Conservation (phyloP, 495 filamentous ascomycete genomes). For the Aspergillus campestris region DNA sequence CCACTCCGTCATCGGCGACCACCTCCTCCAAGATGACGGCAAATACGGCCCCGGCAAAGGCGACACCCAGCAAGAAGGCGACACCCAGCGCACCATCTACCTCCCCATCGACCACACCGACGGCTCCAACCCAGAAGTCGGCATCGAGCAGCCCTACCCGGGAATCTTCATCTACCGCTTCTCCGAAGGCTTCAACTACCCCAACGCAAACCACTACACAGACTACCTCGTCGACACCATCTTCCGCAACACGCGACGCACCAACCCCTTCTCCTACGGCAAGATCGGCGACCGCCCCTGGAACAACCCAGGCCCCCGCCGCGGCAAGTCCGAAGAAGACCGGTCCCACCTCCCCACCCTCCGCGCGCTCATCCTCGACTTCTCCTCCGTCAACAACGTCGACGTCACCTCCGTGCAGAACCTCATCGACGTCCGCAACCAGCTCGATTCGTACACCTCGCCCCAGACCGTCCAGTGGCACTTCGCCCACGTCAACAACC, state of each 20-base stretch:
- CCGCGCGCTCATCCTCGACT: constrained; percentile 90
- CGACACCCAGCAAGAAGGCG: constrained; percentile 20
- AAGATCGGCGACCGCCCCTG: constrained; percentile 81
- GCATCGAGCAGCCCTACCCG: constrained; percentile 72
- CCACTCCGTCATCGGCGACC: constrained; percentile 81
- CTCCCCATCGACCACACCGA: constrained; percentile 83
- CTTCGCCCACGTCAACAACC: constrained; percentile 88
- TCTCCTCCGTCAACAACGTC: constrained; percentile 92
- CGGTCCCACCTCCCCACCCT: constrained; percentile 59
- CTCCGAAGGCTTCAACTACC: constrained; percentile 93
- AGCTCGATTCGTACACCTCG: constrained; percentile 79
- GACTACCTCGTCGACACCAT: constrained; percentile 70
- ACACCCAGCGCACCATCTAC: constrained; percentile 62
- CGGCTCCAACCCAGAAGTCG: constrained; percentile 82
- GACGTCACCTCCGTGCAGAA: constrained; percentile 93
- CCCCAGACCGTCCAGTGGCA: constrained; percentile 93
- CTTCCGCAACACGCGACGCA: constrained; percentile 68
- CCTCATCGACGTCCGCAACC: constrained; percentile 95
- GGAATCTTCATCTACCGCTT: constrained; percentile 98
- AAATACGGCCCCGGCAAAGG: constrained; percentile 47
- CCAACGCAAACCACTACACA: constrained; percentile 86
- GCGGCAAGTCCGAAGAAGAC: constrained; percentile 42
- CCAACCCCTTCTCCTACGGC: constrained; percentile 53
- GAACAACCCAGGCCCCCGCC: constrained; percentile 83
- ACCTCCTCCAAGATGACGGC: constrained; percentile 54